A percentile compares a stretch with the other conserved stretches of the same genome.
Evolutionary conservation across 352 stramenopile species (phyloP).

Genomic region (Bremia lactucae): DNA sequence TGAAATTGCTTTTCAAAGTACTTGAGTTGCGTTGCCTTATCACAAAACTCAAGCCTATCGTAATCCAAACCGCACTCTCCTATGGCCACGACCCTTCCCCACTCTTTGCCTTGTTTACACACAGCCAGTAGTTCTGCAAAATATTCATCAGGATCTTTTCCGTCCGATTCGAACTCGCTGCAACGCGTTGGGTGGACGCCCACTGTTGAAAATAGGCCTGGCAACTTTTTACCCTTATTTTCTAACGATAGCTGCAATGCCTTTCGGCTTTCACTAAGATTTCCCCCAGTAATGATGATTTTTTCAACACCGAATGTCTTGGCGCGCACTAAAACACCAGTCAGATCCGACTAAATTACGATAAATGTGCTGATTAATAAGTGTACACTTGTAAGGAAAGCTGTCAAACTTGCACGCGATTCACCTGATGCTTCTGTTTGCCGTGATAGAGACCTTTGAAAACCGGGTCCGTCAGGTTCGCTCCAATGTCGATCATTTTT

Average conservation of each 20-base stretch:
- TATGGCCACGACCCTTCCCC: slow-evolving; percentile 85
- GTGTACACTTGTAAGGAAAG: too few relatives aligned
- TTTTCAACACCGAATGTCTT: slow-evolving; percentile 76
- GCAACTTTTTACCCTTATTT: slow-evolving; percentile 9
- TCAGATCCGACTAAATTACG: slow-evolving; percentile 61
- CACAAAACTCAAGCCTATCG: slow-evolving; percentile 92
- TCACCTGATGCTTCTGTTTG: slow-evolving; percentile 80
- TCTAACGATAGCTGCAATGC: slow-evolving; percentile 26
- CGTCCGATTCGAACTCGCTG: slow-evolving; percentile 70
- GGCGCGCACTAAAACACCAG: slow-evolving; percentile 79
- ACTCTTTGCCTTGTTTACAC: slow-evolving; percentile 40
- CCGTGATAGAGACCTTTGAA: slow-evolving; percentile 87
- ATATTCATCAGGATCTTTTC: slow-evolving; percentile 45
- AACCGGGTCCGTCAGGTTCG: slow-evolving; percentile 89
- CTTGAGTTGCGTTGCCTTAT: slow-evolving; percentile 81
- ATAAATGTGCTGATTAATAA: slow-evolving; percentile 2
- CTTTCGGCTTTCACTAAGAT: slow-evolving; percentile 28
- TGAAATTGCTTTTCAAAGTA: slow-evolving; percentile 92
- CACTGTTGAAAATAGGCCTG: slow-evolving; percentile 48
- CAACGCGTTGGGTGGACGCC: slow-evolving; percentile 90
- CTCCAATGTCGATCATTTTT: slow-evolving; percentile 88
- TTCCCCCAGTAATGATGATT: slow-evolving; percentile 87
- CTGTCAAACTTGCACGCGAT: too few relatives aligned
- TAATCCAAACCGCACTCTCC: slow-evolving; percentile 97
- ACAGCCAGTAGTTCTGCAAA: slow-evolving; percentile 47